phyloP scores from a whole-genome alignment of 495 filamentous ascomycete species.

The Sphaerosporella brunnea region DNA sequence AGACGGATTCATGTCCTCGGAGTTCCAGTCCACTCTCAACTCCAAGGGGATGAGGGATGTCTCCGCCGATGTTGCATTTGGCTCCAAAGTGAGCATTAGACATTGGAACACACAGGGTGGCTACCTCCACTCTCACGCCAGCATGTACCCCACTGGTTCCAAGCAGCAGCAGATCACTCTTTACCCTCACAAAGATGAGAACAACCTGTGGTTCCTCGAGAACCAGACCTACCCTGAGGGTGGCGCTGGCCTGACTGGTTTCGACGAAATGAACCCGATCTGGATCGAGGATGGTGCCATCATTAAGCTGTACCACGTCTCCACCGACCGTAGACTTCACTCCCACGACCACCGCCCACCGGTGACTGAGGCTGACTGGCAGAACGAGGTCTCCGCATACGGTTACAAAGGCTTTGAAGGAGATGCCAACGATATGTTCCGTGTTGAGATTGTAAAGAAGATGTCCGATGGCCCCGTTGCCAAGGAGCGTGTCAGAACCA shows the following conservation, averaged over 20 bases:
- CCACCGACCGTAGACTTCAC: conserved; percentile 76
- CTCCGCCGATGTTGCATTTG: conserved; percentile 75
- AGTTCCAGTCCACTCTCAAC: conserved; percentile 95
- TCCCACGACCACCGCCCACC: conserved; percentile 97
- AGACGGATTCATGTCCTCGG: conserved; percentile 98
- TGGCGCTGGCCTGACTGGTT: conserved; percentile 63
- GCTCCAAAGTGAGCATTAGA: conserved; percentile 67
- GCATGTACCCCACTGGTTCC: conserved; percentile 95
- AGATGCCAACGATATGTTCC: conserved; percentile 91
- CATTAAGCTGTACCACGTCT: conserved; percentile 63
- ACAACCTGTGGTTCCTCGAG: conserved; percentile 84
- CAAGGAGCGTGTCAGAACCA: conserved; percentile 75
- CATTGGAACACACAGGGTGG: conserved; percentile 95
- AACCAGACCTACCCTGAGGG: conserved; percentile 87
- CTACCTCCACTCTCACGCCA: conserved; percentile 85
- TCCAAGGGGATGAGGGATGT: conserved; percentile 92
- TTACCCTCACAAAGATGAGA: conserved; percentile 97
- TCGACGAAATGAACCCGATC: conserved; percentile 52
- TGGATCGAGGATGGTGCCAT: conserved; percentile 64
- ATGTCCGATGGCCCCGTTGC: conserved; percentile 64
- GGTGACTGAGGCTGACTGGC: conserved; percentile 93
- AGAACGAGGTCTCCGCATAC: conserved; percentile 94
- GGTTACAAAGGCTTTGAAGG: conserved; percentile 93
- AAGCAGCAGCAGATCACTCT: conserved; percentile 98
- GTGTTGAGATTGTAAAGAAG: conserved; percentile 80